phyloP scores from a whole-genome alignment of 768 basidiomycete genomes.

The Leccinum pellstonianum region DNA sequence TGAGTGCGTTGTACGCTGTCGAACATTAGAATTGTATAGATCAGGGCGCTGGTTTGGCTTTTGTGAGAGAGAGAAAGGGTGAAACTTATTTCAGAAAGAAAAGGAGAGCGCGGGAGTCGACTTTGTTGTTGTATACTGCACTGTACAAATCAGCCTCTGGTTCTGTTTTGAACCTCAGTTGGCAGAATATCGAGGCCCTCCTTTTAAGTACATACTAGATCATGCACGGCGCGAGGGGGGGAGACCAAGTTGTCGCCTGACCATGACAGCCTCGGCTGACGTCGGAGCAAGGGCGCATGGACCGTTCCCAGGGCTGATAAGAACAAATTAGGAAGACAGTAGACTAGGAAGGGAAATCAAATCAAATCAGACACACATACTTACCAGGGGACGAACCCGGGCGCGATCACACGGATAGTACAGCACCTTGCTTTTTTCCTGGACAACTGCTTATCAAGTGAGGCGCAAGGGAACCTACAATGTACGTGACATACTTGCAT shows the following conservation, averaged over 20 bases:
- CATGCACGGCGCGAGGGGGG: neutral
- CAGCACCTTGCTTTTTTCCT: no score
- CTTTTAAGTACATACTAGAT: neutral
- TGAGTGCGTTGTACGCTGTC: neutral
- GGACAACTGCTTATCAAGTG: no score
- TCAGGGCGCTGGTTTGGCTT: neutral
- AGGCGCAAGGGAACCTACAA: no score
- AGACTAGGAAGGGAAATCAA: no score
- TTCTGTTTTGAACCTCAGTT: neutral
- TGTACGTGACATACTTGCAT: no score
- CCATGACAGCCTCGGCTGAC: neutral
- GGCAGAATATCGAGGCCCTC: neutral
- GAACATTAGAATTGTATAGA: neutral
- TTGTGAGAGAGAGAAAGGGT: neutral
- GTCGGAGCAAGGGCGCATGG: neutral
- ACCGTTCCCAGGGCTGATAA: neutral
- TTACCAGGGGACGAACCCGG: no score
- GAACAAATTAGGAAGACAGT: no score
- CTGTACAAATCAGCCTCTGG: neutral
- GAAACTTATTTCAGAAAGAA: conserved; percentile 1
- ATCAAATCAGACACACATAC: no score
- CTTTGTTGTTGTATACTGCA: conserved; percentile 17
- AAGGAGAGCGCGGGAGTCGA: neutral
- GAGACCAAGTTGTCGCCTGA: neutral
- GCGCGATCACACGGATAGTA: no score